These are phyloP conservation scores for Stephanocyclus meneghinianus DNA, from an alignment of 352 stramenopile species.

Conservation along the genomic window DNA sequence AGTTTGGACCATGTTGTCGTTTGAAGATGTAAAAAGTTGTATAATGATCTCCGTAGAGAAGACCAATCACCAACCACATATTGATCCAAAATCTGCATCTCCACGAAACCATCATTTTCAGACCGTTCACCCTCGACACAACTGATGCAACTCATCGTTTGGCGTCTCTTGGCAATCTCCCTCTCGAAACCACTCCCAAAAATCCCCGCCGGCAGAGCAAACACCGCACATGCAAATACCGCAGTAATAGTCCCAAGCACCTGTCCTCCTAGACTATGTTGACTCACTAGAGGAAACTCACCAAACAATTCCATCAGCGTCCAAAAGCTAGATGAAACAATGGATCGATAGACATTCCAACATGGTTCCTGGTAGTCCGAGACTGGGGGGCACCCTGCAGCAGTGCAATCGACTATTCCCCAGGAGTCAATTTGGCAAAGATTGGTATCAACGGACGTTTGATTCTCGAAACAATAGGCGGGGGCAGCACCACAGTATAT, in stretches of 20 bases:
- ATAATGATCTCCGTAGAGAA: slow-evolving; percentile 37
- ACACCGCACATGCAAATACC: slow-evolving; percentile 80
- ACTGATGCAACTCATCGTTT: slow-evolving; percentile 16
- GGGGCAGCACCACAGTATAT: slow-evolving; percentile 75
- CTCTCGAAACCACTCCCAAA: slow-evolving; percentile 83
- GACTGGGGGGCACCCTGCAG: slow-evolving; percentile 59
- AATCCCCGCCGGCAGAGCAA: slow-evolving; percentile 82
- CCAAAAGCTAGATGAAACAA: slow-evolving; percentile 78
- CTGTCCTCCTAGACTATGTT: slow-evolving; percentile 71
- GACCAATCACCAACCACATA: slow-evolving; percentile 27
- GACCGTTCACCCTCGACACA: background rate
- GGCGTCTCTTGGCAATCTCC: slow-evolving; percentile 62
- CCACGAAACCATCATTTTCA: background rate
- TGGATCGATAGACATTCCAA: slow-evolving; percentile 80
- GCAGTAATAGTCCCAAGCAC: slow-evolving; percentile 81
- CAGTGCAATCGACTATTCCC: slow-evolving; percentile 69
- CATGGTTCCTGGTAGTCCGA: slow-evolving; percentile 62
- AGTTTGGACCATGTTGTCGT: slow-evolving; percentile 11
- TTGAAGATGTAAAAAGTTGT: slow-evolving; percentile 72
- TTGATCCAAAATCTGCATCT: slow-evolving; percentile 5
- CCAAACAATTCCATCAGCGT: slow-evolving; percentile 85
- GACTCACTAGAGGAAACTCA: slow-evolving; percentile 82
- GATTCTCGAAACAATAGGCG: slow-evolving; percentile 34
- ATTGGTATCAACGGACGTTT: slow-evolving; percentile 59
- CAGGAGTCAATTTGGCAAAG: slow-evolving; percentile 69